These are phyloP conservation scores for Aspergillus avenaceus DNA, from an alignment of 495 filamentous ascomycete species.

Conservation along the genomic window DNA sequence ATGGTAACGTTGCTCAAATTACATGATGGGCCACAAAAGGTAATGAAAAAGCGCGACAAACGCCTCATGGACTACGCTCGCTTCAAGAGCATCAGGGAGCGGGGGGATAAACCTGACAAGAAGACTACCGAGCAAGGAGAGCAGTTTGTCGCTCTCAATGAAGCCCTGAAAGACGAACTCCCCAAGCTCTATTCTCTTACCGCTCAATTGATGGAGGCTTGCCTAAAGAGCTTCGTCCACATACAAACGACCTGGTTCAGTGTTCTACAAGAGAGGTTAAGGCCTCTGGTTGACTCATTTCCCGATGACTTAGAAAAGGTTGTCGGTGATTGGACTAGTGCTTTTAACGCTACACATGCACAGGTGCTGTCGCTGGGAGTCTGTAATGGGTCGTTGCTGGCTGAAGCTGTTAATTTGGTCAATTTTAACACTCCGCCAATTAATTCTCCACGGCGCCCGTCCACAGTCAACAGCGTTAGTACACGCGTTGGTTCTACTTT, in stretches of 20 bases:
- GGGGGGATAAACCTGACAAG: conserved; percentile 76
- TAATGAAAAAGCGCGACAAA: conserved; percentile 91
- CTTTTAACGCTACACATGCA: conserved; percentile 58
- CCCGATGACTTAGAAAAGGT: conserved; percentile 64
- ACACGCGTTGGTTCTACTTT: conserved; percentile 58
- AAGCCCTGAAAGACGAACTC: conserved; percentile 86
- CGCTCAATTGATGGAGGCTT: conserved; percentile 72
- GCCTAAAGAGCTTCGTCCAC: conserved; percentile 73
- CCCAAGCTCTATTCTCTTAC: conserved; percentile 80
- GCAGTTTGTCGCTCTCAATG: conserved; percentile 84
- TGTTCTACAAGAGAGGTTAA: conserved; percentile 76
- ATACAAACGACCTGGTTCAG: conserved; percentile 77
- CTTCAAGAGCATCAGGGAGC: conserved; percentile 69
- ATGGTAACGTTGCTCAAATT: conserved; percentile 77
- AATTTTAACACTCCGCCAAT: conserved; percentile 52
- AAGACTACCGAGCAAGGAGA: conserved; percentile 78
- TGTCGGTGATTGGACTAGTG: conserved; percentile 63
- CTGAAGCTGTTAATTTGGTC: conserved; percentile 45
- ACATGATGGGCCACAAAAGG: conserved; percentile 72
- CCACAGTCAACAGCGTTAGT: conserved; percentile 39
- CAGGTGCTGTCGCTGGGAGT: conserved; percentile 49
- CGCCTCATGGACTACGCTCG: conserved; percentile 83
- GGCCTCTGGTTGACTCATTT: conserved; percentile 64
- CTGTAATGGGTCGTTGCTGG: conserved; percentile 55
- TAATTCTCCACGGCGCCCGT: conserved; percentile 41